A percentile compares a stretch with the other conserved stretches of the same genome.
phyloP scores from a whole-genome alignment of 139 green algal genomes.

The Diplosphaera chodatii region DNA sequence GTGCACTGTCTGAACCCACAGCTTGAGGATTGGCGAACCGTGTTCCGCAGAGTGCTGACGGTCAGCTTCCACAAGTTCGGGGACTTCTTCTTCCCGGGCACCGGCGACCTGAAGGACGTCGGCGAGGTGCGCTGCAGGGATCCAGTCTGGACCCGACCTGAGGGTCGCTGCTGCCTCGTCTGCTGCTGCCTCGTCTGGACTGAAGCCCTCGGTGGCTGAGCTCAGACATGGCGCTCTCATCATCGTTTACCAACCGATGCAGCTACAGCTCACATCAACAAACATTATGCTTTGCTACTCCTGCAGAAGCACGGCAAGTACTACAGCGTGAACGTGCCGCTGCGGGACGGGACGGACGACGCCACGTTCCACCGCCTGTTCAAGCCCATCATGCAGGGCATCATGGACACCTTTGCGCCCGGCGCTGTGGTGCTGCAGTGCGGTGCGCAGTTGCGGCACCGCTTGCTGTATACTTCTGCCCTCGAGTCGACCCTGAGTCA shows the following conservation, averaged over 20 bases:
- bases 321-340: conserved; percentile 79
- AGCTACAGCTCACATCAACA: no score
- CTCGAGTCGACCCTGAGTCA: no score
- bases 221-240: no score
- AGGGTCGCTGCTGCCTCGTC: no score
- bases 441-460: conserved; percentile 25
- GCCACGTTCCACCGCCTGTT: conserved; percentile 67
- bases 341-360: conserved; percentile 72
- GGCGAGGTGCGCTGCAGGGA: conserved; percentile 23
- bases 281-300: no score
- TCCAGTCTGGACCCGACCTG: no score
- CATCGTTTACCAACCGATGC: no score
- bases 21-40: no score
- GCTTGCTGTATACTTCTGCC: no score
- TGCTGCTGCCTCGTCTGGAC: no score
- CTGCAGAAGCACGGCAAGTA: conserved; percentile 35
- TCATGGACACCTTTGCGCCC: conserved; percentile 75
- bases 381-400: conserved; percentile 60
- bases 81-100: conserved; percentile 81
- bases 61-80: conserved; percentile 94
- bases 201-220: no score
- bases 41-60: conserved; percentile 70
- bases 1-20: no score
- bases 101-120: conserved; percentile 56
- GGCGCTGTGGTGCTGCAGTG: conserved; percentile 79